Evolutionary conservation across 208 protist genomes (phyloP), one percentile per base, ranked within the genome.

Genomic region (Crithidia fasciculata): DNA sequence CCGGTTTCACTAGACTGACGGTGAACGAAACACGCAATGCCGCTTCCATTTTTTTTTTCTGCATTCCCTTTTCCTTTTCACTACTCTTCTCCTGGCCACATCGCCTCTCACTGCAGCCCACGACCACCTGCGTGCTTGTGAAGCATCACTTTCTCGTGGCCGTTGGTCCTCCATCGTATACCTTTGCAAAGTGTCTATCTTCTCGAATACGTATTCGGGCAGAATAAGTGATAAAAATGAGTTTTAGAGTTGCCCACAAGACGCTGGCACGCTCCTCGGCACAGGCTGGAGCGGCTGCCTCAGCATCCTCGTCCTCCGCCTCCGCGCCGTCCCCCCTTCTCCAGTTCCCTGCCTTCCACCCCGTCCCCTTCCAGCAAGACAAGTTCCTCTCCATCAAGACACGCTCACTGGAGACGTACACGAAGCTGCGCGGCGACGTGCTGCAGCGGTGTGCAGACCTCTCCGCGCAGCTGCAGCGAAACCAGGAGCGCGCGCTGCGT

Each of bases 381-480:
- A 95, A 93, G 63, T 95, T 93, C 68, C 82, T 95, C 40, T 92
- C 90, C 10, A 87, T 95, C 54, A 87, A 91, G 60, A 89, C 73
- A 9, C 85, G 90, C 44, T 85, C 80, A 0, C 65, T 82, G 4
- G 87, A 90, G 16, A 78, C 52, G 16, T 93, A 85, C 57, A 78
- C 87, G 43, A 76, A 80, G 28, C 56, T 76, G n/a, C 85, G 82
- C 18, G 43, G 75, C n/a, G 81, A 86, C 41, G 62, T 91, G 19
- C 64, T 92, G 15, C 64, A 76, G 69, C 78, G 86, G 2, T 69
- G 72, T 28, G 74, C 71, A 8, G 71, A 87, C 56, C 56, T 76
- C 37, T 69, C 79, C n/a, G 45, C 15, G 8, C 69, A 80, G 47
- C 41, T 82, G 8, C 57, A 64, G 36, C 60, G 74, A 15, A 52